A percentile compares a stretch with the other conserved stretches of the same genome.
Conservation (phyloP, 179 eudicot species). For the Gypsophila paniculata region DNA sequence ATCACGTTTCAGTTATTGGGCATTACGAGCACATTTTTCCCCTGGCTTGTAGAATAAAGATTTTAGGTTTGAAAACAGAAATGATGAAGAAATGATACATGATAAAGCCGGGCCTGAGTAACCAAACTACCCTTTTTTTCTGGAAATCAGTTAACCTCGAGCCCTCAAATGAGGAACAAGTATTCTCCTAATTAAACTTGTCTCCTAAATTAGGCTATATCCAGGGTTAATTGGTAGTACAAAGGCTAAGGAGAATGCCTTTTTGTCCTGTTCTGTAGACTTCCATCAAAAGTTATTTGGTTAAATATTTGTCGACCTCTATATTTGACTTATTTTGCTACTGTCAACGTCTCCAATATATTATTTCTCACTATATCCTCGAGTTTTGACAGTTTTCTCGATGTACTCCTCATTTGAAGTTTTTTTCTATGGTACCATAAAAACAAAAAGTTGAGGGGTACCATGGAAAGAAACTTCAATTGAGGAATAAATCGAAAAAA, state of each 20-base stretch:
- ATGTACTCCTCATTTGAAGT: too few relatives aligned
- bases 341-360: conserved; percentile 19
- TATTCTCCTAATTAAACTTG: conserved; percentile 26
- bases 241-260: conserved; percentile 3
- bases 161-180: conserved; percentile 40
- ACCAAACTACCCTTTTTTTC: conserved; percentile 25
- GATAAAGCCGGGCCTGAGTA: conserved; percentile 9
- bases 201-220: conserved; percentile 15
- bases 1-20: too few relatives aligned
- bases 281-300: conserved; percentile 11
- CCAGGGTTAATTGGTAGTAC: conserved; percentile 27
- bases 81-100: not conserved
- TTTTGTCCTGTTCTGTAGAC: conserved; percentile 29
- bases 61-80: not conserved
- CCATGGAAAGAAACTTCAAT: too few relatives aligned
- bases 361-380: too few relatives aligned
- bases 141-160: conserved; percentile 48
- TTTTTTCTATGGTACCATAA: too few relatives aligned
- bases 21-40: not conserved
- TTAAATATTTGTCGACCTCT: not conserved
- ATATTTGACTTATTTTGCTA: conserved; percentile 24
- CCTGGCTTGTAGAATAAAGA: not conserved
- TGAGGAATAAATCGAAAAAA: too few relatives aligned
- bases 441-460: too few relatives aligned
- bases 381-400: too few relatives aligned